phyloP scores from a whole-genome alignment of 768 basidiomycete genomes.

The Collybia sordida region DNA sequence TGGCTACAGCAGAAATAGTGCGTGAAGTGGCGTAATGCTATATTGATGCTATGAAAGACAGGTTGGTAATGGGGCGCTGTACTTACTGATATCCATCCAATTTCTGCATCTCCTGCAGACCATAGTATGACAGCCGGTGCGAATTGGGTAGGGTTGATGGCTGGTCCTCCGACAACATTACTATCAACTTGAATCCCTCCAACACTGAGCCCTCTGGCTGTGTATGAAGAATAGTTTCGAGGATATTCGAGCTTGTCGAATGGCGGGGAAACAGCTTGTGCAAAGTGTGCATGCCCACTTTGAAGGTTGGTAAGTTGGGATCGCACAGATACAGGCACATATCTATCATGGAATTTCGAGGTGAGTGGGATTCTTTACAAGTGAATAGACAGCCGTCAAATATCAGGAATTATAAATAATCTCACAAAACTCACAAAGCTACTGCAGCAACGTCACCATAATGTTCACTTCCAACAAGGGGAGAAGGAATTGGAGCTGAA shows the following conservation, averaged over 20 bases:
- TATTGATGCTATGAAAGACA: background rate
- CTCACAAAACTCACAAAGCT: constrained; percentile 16
- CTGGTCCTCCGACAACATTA: constrained; percentile 23
- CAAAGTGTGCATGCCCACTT: constrained; percentile 14
- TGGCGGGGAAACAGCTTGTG: constrained; percentile 26
- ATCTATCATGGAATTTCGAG: constrained; percentile 26
- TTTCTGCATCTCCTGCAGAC: constrained; percentile 12
- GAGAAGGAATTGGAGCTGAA: constrained; percentile 23
- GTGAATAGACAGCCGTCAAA: background rate
- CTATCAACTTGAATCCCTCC: constrained; percentile 26
- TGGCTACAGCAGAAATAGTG: constrained; percentile 21
- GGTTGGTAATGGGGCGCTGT: background rate
- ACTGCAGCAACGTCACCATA: constrained; percentile 23
- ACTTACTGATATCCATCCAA: constrained; percentile 24
- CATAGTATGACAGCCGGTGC: constrained; percentile 25
- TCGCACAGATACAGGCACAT: constrained; percentile 17
- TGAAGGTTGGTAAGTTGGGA: constrained; percentile 11
- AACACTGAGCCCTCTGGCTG: constrained; percentile 22
- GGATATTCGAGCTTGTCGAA: constrained; percentile 22
- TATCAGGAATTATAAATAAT: background rate
- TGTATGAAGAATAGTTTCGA: constrained; percentile 29
- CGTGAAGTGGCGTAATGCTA: constrained; percentile 25
- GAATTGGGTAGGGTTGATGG: constrained; percentile 21
- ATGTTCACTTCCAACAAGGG: constrained; percentile 24
- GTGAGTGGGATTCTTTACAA: constrained; percentile 19